Percentiles rank a stretch among this genome's conserved stretches.
These are phyloP conservation scores for Gossypium stocksii DNA, from an alignment of 345 rosid genomes.

Conservation along the genomic window DNA sequence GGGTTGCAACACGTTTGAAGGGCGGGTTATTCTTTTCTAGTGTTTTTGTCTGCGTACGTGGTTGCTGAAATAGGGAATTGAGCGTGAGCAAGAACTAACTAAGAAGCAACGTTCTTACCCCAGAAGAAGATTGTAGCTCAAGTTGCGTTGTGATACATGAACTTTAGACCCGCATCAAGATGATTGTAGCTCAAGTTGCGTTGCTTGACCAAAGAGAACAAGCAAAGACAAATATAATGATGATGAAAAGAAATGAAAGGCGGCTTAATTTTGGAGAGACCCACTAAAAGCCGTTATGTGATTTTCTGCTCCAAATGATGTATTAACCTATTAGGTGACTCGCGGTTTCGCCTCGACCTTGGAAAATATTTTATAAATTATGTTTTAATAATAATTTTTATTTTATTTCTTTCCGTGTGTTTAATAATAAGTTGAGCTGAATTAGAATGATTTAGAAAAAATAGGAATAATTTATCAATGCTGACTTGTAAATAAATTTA, in stretches of 20 bases:
- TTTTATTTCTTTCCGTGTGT: too few species aligned
- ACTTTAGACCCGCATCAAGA: not conserved
- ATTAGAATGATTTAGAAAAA: too few species aligned
- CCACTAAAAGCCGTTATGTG: too few species aligned
- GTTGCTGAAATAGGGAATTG: not conserved
- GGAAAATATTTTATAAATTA: too few species aligned
- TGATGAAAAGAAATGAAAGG: not conserved
- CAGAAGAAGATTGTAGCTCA: not conserved
- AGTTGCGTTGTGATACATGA: not conserved
- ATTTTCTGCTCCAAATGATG: too few species aligned
- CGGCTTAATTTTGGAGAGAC: too few species aligned
- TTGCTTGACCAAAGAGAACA: not conserved
- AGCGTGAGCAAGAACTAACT: not conserved
- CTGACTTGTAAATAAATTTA: too few species aligned
- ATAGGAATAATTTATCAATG: too few species aligned
- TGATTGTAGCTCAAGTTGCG: constrained; percentile 10
- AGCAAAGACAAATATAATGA: not conserved
- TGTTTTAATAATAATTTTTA: too few species aligned
- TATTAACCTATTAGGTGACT: too few species aligned
- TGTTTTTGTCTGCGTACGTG: not conserved
- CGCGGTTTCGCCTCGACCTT: too few species aligned
- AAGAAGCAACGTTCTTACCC: not conserved
- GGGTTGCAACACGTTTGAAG: not conserved
- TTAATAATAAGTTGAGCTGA: too few species aligned
- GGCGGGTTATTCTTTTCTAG: not conserved